Conservation (phyloP, 2,329 filamentous ascomycete genomes). For the Phialophora chinensis region DNA sequence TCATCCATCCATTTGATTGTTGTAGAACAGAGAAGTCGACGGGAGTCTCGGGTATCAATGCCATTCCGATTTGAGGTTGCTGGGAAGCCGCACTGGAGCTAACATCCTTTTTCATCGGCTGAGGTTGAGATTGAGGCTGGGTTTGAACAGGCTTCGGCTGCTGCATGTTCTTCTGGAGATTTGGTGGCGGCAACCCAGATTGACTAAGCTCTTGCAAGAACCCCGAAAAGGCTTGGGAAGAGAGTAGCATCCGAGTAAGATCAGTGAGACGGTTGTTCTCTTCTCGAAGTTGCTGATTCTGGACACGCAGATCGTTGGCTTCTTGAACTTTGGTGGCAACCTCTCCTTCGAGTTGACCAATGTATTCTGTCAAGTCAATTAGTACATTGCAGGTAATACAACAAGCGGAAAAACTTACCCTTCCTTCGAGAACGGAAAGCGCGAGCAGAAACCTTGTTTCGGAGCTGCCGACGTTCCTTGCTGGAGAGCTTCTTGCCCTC, state of each 20-base stretch:
- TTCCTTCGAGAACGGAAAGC: slow-evolving; percentile 98
- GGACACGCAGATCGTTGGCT: slow-evolving; percentile 75
- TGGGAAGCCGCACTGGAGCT: slow-evolving; percentile 63
- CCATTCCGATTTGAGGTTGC: slow-evolving; percentile 71
- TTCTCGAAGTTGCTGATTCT: slow-evolving; percentile 81
- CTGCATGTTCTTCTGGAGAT: slow-evolving; percentile 45
- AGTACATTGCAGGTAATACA: slow-evolving; percentile 47
- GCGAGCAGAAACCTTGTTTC: slow-evolving; percentile 97
- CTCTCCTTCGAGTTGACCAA: slow-evolving; percentile 88
- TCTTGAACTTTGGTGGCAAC: slow-evolving; percentile 84
- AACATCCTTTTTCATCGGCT: slow-evolving; percentile 65
- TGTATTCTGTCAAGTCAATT: slow-evolving; percentile 79
- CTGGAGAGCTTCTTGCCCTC: slow-evolving; percentile 99
- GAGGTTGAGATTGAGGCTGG: slow-evolving; percentile 49
- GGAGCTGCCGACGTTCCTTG: slow-evolving; percentile 94
- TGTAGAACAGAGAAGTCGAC: slow-evolving; percentile 77
- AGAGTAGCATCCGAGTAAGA: slow-evolving; percentile 79
- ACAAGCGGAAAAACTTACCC: slow-evolving; percentile 64
- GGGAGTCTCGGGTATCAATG: slow-evolving; percentile 79
- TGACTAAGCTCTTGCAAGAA: slow-evolving; percentile 74
- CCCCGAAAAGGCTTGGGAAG: slow-evolving; percentile 80
- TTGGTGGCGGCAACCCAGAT: slow-evolving; percentile 59
- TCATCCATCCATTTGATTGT: slow-evolving; percentile 59
- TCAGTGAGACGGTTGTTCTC: slow-evolving; percentile 83
- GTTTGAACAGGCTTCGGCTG: slow-evolving; percentile 46